Evolutionary conservation across 1,139 yeast genomes (phyloP), one percentile per base, ranked within the genome.

Genomic region (Saccharomyces hybrid): DNA sequence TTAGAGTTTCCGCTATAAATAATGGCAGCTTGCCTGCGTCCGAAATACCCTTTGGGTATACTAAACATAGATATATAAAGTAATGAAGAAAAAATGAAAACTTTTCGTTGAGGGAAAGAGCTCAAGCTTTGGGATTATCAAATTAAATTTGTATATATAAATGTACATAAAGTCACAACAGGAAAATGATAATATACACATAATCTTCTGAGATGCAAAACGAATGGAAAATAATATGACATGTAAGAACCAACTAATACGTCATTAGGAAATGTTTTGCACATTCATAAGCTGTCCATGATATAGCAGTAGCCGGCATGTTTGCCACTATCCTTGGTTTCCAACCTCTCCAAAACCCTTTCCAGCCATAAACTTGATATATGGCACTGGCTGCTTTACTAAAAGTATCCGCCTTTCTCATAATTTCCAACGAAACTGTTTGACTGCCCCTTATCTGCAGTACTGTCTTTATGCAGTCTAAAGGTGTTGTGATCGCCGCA

Each of bases 271-370:
- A 65, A 55, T 67, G 69, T 57, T 91, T 91, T 48, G 97, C 97
- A 93, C 91, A 88, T 70, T 93, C 99, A 71, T 93, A 93, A 23
- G 96, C 91, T 1, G 98, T 91, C 99, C 99, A 93, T 59, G 96
- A 85, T 57, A 93, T 90, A 38, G 98, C 98, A 11, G 98, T 91
- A 51, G 96, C 85, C n/a, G 99, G 99, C 70, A 93, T 91, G 68
- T 90, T 90, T 60, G 95, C 88, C 46, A 93, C 83, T 54, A 93
- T 83, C 70, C 99, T 82, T 49, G 99, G 98, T 67, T 85, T 83
- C 65, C 90, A 76, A 25, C 99, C 99, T 64, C 95, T 78, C 64
- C 79, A 70, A 70, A 93, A 91, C 0, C 96, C 95, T 38, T 64
- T 62, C 59, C 79, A 62, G 2, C 97, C 97, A 55, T 84, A 82